These are phyloP conservation scores for Actinidia chinensis DNA, from an alignment of 179 eudicot species.

Conservation along the genomic window DNA sequence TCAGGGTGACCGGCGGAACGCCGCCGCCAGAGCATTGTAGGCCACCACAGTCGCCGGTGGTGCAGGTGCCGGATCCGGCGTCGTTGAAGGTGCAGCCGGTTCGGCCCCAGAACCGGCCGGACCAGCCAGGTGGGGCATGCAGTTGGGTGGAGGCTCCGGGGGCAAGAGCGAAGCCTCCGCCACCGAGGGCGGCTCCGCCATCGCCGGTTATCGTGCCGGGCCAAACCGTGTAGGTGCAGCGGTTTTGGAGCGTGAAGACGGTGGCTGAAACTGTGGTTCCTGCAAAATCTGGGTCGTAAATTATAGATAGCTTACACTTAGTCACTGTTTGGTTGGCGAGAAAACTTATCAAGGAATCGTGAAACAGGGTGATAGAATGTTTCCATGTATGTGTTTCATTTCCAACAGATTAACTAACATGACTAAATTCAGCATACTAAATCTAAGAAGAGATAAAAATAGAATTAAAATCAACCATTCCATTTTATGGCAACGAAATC, in stretches of 20 bases:
- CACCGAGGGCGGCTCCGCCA: constrained; percentile 39
- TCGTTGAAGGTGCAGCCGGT: constrained; percentile 67
- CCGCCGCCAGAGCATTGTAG: constrained; percentile 66
- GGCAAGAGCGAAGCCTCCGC: constrained; percentile 49
- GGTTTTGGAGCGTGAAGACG: constrained; percentile 52
- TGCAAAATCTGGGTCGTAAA: constrained; percentile 11
- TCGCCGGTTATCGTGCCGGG: constrained; percentile 66
- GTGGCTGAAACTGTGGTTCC: constrained; percentile 41
- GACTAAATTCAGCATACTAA: too few species aligned
- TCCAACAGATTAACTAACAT: background rate
- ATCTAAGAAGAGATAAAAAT: too few species aligned
- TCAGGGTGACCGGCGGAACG: constrained; percentile 60
- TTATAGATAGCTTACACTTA: background rate
- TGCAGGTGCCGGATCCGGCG: constrained; percentile 49
- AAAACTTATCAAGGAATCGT: too few species aligned
- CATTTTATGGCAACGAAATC: too few species aligned
- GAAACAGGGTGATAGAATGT: background rate
- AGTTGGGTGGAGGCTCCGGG: constrained; percentile 46
- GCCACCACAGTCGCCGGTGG: constrained; percentile 64
- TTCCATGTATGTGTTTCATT: background rate
- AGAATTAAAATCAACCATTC: too few species aligned
- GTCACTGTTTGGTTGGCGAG: background rate
- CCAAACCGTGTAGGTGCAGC: constrained; percentile 66
- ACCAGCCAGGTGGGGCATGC: constrained; percentile 60
- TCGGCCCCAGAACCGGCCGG: constrained; percentile 84